Evolutionary conservation across 116 monocot species (phyloP).

Genomic region (Dioscorea cayenensis): DNA sequence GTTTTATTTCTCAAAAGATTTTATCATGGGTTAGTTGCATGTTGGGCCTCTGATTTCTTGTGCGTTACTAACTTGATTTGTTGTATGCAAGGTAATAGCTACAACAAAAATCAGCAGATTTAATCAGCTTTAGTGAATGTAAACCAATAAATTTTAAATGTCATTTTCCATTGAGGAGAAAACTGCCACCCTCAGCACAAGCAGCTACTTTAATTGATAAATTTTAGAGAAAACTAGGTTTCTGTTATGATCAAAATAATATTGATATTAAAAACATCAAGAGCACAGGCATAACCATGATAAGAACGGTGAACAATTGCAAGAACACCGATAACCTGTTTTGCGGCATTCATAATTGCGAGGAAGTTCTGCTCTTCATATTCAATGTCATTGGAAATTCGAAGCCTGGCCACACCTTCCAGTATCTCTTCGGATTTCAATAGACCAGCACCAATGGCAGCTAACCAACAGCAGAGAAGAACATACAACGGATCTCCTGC

Average conservation of each 20-base stretch:
- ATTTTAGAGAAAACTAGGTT: background rate
- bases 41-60: too few species aligned
- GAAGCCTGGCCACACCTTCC: slow-evolving; percentile 87
- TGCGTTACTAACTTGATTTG: too few species aligned
- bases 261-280: background rate
- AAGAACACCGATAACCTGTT: slow-evolving; percentile 44
- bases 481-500: slow-evolving; percentile 92
- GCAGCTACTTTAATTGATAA: background rate
- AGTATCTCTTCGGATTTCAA: slow-evolving; percentile 88
- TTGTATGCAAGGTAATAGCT: background rate
- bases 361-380: slow-evolving; percentile 91
- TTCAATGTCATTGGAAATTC: slow-evolving; percentile 87
- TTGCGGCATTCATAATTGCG: slow-evolving; percentile 64
- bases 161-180: background rate
- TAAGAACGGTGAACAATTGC: background rate
- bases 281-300: too few species aligned
- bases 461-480: slow-evolving; percentile 90
- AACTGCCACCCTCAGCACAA: background rate
- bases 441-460: slow-evolving; percentile 80
- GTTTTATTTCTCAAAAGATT: too few species aligned
- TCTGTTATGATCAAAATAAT: background rate
- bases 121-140: background rate
- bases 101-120: background rate
- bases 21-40: too few species aligned
- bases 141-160: background rate